phyloP scores from a whole-genome alignment of 768 basidiomycete species.

The Bullera alba region DNA sequence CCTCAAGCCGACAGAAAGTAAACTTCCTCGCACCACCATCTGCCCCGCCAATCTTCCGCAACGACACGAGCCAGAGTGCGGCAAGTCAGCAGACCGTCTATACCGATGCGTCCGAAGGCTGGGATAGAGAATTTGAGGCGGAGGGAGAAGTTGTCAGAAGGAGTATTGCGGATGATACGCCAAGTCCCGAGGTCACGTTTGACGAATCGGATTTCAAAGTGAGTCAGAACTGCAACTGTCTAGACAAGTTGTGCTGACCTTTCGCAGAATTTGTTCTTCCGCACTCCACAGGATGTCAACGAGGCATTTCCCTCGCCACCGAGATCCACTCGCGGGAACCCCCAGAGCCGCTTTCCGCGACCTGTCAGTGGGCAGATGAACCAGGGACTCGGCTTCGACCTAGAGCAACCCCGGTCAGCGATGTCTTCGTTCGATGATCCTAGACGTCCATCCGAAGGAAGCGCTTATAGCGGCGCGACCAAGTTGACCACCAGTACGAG shows the following conservation, averaged over 20 bases:
- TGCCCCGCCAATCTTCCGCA: slow-evolving; percentile 11
- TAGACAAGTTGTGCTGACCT: background rate
- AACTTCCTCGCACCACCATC: background rate
- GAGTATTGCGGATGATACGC: slow-evolving; percentile 11
- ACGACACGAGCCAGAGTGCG: slow-evolving; percentile 11
- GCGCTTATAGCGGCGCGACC: no score
- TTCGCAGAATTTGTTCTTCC: slow-evolving; percentile 35
- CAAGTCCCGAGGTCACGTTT: slow-evolving; percentile 12
- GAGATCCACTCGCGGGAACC: no score
- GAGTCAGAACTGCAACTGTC: slow-evolving; percentile 1
- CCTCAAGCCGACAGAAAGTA: no score
- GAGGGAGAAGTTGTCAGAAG: background rate
- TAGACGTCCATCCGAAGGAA: no score
- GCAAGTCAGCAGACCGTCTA: slow-evolving; percentile 18
- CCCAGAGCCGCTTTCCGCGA: no score
- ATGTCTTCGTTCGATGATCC: no score
- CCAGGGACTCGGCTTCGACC: no score
- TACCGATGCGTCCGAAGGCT: slow-evolving; percentile 36
- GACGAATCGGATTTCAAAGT: slow-evolving; percentile 36
- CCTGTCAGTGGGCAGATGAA: no score
- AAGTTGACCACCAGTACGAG: no score
- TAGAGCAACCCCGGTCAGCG: no score
- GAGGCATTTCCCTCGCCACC: slow-evolving; percentile 9
- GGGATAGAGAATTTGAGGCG: slow-evolving; percentile 8
- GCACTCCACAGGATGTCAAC: slow-evolving; percentile 24